These are phyloP conservation scores for Cyphellophora europaea DNA, from an alignment of 2,329 filamentous ascomycete genomes.

Conservation along the genomic window DNA sequence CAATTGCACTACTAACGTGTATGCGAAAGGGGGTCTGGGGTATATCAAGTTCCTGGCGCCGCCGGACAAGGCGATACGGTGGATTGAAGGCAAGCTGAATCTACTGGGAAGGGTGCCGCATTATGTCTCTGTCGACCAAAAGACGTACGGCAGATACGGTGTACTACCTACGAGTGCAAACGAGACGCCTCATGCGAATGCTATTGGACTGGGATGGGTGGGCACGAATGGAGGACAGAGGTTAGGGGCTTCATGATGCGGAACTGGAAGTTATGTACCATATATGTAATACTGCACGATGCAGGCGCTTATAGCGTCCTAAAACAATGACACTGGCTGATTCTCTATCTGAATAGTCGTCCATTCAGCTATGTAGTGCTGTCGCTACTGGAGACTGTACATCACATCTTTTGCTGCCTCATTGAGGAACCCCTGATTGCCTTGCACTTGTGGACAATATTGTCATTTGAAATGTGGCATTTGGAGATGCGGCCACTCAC, in stretches of 20 bases:
- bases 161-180: constrained; percentile 57
- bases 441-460: no score
- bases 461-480: no score
- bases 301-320: no score
- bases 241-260: constrained; percentile 55
- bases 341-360: no score
- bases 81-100: constrained; percentile 81
- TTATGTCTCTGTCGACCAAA: constrained; percentile 91
- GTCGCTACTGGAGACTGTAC: no score
- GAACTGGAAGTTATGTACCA: no score
- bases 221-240: constrained; percentile 28
- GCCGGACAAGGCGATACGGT: constrained; percentile 77
- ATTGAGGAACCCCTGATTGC: no score
- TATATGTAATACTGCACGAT: no score
- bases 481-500: no score
- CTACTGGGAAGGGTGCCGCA: constrained; percentile 75
- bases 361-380: no score
- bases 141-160: constrained; percentile 87
- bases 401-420: no score
- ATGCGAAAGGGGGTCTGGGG: constrained; percentile 61
- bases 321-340: no score
- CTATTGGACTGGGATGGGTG: constrained; percentile 49
- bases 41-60: constrained; percentile 85
- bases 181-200: constrained; percentile 22
- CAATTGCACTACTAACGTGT: constrained; percentile 7